Conservation (phyloP, 2,329 filamentous ascomycete species). For the Calycina herbarum region DNA sequence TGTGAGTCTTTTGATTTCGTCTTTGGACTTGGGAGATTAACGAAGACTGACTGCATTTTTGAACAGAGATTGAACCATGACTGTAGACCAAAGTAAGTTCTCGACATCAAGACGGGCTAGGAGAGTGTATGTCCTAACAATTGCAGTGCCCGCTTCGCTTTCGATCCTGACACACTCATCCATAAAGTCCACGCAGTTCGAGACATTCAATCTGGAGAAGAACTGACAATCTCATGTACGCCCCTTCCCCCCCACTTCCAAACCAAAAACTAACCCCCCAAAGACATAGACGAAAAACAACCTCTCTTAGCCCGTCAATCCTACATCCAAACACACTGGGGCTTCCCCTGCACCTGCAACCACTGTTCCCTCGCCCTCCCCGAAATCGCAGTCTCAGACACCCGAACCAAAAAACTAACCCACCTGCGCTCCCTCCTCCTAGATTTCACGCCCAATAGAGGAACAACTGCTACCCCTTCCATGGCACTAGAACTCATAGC, state of each 20-base stretch:
- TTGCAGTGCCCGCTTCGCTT: conserved; percentile 16
- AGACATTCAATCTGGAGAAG: conserved; percentile 20
- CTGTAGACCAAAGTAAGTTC: conserved; percentile 19
- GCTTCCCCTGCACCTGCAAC: conserved; percentile 18
- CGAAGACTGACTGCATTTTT: background rate
- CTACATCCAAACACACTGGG: conserved; percentile 17
- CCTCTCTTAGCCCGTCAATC: conserved; percentile 7
- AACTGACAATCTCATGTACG: conserved; percentile 21
- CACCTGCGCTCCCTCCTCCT: background rate
- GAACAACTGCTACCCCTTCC: conserved; percentile 1
- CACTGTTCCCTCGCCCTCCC: conserved; percentile 12
- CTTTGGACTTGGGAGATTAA: no score
- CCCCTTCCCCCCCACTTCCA: background rate
- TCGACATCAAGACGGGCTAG: background rate
- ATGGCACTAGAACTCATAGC: conserved; percentile 15
- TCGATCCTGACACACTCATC: conserved; percentile 16
- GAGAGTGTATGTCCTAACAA: background rate
- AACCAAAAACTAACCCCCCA: background rate
- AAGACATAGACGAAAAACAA: conserved; percentile 20
- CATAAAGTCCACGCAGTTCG: conserved; percentile 20
- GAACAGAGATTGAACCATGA: conserved; percentile 21
- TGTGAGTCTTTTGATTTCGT: background rate
- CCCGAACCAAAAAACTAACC: background rate
- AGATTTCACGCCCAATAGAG: background rate
- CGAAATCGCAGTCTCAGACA: background rate